Percentiles rank a stretch among this genome's conserved stretches.
These are phyloP conservation scores for Suillus occidentalis DNA, from an alignment of 768 basidiomycete genomes.

Conservation along the genomic window DNA sequence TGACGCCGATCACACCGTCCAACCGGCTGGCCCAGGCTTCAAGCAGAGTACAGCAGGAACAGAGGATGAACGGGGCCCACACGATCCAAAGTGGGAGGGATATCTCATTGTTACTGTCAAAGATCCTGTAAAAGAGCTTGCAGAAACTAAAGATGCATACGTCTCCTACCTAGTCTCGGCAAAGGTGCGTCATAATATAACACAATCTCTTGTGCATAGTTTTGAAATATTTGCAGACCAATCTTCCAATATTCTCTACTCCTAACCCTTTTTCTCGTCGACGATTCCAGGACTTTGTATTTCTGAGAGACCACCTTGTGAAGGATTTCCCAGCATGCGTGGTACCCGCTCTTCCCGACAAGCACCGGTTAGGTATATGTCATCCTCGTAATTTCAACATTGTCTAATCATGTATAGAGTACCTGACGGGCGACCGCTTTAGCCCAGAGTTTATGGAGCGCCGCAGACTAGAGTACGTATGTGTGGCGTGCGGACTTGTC, in stretches of 20 bases:
- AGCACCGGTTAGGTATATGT: constrained; percentile 86
- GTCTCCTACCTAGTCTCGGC: constrained; percentile 91
- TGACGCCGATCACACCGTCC: constrained; percentile 40
- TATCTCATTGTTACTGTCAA: constrained; percentile 79
- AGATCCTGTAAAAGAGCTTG: constrained; percentile 93
- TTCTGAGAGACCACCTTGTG: constrained; percentile 82
- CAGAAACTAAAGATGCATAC: constrained; percentile 96
- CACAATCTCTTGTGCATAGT: background rate
- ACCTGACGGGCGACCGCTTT: constrained; percentile 96
- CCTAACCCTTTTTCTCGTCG: constrained; percentile 75
- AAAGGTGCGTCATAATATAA: constrained; percentile 54
- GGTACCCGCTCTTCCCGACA: constrained; percentile 95
- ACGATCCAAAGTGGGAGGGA: constrained; percentile 90
- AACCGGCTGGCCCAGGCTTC: constrained; percentile 69
- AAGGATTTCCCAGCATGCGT: constrained; percentile 97
- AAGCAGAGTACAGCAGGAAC: constrained; percentile 74
- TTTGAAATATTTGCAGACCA: constrained; percentile 61
- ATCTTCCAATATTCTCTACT: constrained; percentile 81
- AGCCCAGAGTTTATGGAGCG: constrained; percentile 97
- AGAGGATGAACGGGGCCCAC: constrained; percentile 63
- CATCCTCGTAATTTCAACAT: background rate
- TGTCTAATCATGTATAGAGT: constrained; percentile 55
- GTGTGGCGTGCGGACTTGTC: background rate
- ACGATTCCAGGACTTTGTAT: constrained; percentile 96
- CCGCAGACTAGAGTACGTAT: constrained; percentile 77